Conservation (phyloP, 2,329 filamentous ascomycete species). For the Trichoderma endophyticum region DNA sequence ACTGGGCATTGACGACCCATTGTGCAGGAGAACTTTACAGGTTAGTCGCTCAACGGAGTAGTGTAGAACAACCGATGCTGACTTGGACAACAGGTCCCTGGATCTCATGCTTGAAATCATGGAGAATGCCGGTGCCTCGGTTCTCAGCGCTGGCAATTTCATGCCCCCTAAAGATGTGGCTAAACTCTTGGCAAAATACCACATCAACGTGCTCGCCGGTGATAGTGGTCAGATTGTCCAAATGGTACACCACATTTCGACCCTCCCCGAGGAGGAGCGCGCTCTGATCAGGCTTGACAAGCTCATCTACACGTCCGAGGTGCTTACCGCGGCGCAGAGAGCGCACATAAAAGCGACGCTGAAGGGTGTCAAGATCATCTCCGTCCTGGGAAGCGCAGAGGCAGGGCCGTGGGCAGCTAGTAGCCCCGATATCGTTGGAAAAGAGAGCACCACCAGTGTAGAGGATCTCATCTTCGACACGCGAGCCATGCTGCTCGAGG, state of each 20-base stretch:
- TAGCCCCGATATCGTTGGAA: slow-evolving; percentile 30
- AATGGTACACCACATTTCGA: slow-evolving; percentile 35
- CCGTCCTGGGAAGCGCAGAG: slow-evolving; percentile 42
- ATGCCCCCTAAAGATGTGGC: slow-evolving; percentile 29
- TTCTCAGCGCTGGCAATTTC: slow-evolving; percentile 35
- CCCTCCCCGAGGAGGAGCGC: slow-evolving; percentile 23
- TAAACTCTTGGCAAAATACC: slow-evolving; percentile 30
- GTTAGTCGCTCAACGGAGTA: slow-evolving; percentile 21
- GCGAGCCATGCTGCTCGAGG: slow-evolving; percentile 36
- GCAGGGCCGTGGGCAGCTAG: slow-evolving; percentile 39
- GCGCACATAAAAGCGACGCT: slow-evolving; percentile 32
- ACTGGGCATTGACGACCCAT: slow-evolving; percentile 41
- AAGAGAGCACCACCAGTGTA: background rate
- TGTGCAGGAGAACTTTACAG: slow-evolving; percentile 37
- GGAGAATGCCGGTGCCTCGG: slow-evolving; percentile 41
- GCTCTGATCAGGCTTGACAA: slow-evolving; percentile 35
- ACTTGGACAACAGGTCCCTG: slow-evolving; percentile 29
- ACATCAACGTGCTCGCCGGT: slow-evolving; percentile 38
- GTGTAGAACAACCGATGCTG: background rate
- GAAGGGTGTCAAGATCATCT: slow-evolving; percentile 35
- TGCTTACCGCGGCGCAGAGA: slow-evolving; percentile 34
- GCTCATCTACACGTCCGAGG: slow-evolving; percentile 45
- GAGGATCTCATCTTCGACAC: slow-evolving; percentile 40
- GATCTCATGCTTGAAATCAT: slow-evolving; percentile 40
- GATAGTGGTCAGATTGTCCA: slow-evolving; percentile 39